Evolutionary conservation across 805 yeast species (phyloP), one percentile per base, ranked within the genome.

Genomic region (Wickerhamomyces bisporus): DNA sequence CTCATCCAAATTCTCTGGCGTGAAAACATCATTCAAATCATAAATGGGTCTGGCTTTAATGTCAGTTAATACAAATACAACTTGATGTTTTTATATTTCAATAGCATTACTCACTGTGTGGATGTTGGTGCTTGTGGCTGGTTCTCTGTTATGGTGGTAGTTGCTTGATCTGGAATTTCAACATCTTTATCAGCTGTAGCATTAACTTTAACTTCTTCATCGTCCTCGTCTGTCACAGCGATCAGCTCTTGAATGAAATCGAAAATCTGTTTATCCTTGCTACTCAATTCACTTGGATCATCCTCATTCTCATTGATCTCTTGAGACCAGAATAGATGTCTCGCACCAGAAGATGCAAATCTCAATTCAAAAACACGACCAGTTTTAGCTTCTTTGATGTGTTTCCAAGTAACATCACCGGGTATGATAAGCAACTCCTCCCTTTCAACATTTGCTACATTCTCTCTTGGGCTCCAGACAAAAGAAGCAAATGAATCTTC

Each of bases 401-500:
- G 84, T 44, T 74, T 73, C 78, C 88, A 85, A 30, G 81, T 75
- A 36, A 84, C 91, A 53, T 87, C 96, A 2, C 94, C 95, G 0
- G 94, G 93, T 48, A 86, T 79, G 30, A 86, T 74, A 47, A 86
- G 66, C 41, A 85, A 67, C 46, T 81, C 88, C 38, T 78, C 83
- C 32, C 66, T 67, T 40, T 71, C 77, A 23, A 51, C 65, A 15
- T 65, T 58, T 6, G 68, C 66, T 5, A 66, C 58, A 31, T 60
- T 66, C 23, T 72, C 76, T 40, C 83, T 75, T 24, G 94, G 86
- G 28, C 70, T 62, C 95, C 95, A 86, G 38, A 63, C 66, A 49
- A 86, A 81, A 35, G 80, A 77, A 51, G 70, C 78, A 54, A 86
- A 76, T 14, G 79, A 78, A 36, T 82, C 84, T 41, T 82, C 93